Evolutionary conservation across 805 yeast species (phyloP).

Genomic region (Saturnispora bothae): DNA sequence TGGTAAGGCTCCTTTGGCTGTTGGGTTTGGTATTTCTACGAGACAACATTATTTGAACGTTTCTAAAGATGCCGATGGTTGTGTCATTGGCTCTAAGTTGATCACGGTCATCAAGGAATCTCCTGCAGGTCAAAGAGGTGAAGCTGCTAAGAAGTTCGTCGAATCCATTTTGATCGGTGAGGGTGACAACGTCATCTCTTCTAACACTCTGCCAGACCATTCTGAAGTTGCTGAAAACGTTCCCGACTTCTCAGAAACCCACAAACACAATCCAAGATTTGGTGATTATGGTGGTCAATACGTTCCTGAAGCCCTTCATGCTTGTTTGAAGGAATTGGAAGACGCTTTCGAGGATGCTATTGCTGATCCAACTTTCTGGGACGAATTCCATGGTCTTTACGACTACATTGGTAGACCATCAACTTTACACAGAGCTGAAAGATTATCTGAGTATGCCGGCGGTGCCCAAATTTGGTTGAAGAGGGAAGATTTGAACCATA

Average conservation of each 20-base stretch:
- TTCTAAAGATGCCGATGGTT: conserved; percentile 83
- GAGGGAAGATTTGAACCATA: conserved; percentile 90
- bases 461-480: conserved; percentile 97
- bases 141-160: conserved; percentile 57
- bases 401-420: conserved; percentile 97
- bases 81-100: conserved; percentile 87
- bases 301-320: conserved; percentile 92
- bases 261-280: conserved; percentile 65
- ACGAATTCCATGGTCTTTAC: conserved; percentile 73
- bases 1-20: conserved; percentile 73
- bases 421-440: conserved; percentile 78
- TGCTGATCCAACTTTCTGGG: conserved; percentile 90
- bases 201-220: conserved; percentile 15
- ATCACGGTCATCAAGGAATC: conserved; percentile 62
- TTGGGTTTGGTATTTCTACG: conserved; percentile 94
- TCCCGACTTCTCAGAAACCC: conserved; percentile 42
- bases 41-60: conserved; percentile 81
- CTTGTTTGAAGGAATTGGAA: conserved; percentile 86
- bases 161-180: conserved; percentile 57
- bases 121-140: conserved; percentile 47
- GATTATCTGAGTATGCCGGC: conserved; percentile 82
- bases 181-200: conserved; percentile 24
- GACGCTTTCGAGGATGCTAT: conserved; percentile 77
- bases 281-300: conserved; percentile 98
- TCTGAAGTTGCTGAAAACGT: conserved; percentile 10